Evolutionary conservation across 2,329 filamentous ascomycete genomes (phyloP), one percentile per base, ranked within the genome.

Genomic region (Phaeophleospora eucalypticola): DNA sequence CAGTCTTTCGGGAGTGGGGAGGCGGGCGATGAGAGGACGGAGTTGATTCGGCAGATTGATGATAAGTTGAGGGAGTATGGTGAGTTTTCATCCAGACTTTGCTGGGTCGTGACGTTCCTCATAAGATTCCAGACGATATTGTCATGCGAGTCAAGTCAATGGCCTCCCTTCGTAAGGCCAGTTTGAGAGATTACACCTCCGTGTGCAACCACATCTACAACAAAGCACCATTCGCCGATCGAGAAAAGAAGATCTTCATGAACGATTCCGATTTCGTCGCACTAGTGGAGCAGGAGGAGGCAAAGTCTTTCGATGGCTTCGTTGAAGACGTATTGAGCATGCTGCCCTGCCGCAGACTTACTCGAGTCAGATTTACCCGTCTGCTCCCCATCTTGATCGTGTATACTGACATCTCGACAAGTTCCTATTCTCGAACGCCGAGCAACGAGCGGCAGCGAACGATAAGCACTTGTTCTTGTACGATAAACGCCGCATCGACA

Each of bases 221-320:
- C 35, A 55, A 53, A 8, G 64, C 65, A 20, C 68, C 67, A 0
- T 59, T 71, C 3, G 53, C 65, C 42, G 49, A 54, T n/a, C 63
- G 65, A 36, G 59, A 61, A 2, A 66, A 66, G 38, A 62, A 66
- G 15, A 63, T 64, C 3, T 65, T 71, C 17, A 64, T 63, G 32
- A 61, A 58, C 36, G 65, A 68, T 49, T 66, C 70, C 52, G 69
- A 71, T 41, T 66, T 64, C 15, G 58, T 70, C 1, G 66, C 64
- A 1, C 55, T 71, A 0, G 57, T 61, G 10, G 63, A 58, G 15
- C 68, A 67, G 2, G 63, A 68, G 3, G 69, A 71, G 43, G 67
- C 68, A 53, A 67, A 65, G 12, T 60, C 56, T 1, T 69, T 71
- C 20, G 69, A 71, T 20, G 66, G 65, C 3, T 59, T 63, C 4